phyloP scores from a whole-genome alignment of 106 monocot species.

The Xerophyta viscosa region DNA sequence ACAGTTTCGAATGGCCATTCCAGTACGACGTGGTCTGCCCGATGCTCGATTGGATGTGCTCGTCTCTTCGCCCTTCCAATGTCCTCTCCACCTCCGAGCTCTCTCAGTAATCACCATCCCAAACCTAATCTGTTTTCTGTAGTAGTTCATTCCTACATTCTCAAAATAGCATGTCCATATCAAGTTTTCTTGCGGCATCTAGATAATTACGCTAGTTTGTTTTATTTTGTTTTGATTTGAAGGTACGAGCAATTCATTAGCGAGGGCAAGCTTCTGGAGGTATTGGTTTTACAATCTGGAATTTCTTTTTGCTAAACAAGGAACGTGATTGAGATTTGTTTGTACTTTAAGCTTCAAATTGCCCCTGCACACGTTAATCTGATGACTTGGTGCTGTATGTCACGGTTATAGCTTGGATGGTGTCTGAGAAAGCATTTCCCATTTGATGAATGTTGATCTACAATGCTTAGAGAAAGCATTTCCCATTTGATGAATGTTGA shows the following conservation, averaged over 20 bases:
- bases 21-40: conserved; percentile 87
- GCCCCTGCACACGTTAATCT: no score
- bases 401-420: no score
- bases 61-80: conserved; percentile 81
- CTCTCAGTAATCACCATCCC: conserved; percentile 40
- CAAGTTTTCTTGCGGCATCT: background rate
- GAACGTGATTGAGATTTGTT: background rate
- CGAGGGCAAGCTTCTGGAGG: conserved; percentile 92
- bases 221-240: conserved; percentile 4
- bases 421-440: no score
- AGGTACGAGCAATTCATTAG: conserved; percentile 86
- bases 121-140: background rate
- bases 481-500: no score
- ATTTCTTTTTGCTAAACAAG: background rate
- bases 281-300: background rate
- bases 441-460: no score
- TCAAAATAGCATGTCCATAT: no score
- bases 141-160: no score
- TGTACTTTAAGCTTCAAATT: no score
- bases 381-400: no score
- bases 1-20: conserved; percentile 99
- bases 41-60: conserved; percentile 97
- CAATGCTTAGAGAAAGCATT: no score
- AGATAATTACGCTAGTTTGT: background rate
- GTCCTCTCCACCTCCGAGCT: conserved; percentile 74